Base-by-base conservation (phyloP, 2,329 filamentous ascomycete genomes). In the Aureobasidium sp. region DNA sequence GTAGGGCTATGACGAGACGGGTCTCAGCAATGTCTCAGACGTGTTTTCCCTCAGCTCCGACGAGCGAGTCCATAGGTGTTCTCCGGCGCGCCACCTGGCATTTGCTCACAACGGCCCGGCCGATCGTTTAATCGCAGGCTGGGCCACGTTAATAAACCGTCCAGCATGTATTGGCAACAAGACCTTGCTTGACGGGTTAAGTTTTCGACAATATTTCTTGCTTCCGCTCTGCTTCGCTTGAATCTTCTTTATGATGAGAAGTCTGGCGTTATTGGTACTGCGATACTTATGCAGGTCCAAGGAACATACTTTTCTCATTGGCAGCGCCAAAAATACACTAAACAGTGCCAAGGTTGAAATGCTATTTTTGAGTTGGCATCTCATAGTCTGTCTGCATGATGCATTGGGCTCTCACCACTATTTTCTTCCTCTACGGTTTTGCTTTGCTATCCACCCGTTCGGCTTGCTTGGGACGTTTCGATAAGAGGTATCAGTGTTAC, bases 301-400 rank as follows among this genome's bases (percentile, higher is more conserved):
- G 54, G 54, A 59, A 59, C 57, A 50, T 21, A 21, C 34, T 59
- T 59, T 45, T 10, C 13, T 30, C 50, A 5, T 36, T 30, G 32
- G n/a, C 37, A 41, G 30, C 36, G 25, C 45, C 27, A 30, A 48
- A 48, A 47, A 37, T 48, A 39, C 54, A 59, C 44, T 42, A 49
- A 36, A 36, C 45, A 14, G 11, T 34, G 44, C 57, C 57, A 59
- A 59, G 57, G 42, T 47, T 39, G 21, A 1, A 34, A 25, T 37
- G 29, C 57, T 59, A 59, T 21, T 59, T 59, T 59, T 50, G 45
- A 59, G 57, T 50, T 59, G 21, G 57, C 44, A 59, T 59, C 54
- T 50, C 36, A 42, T 59, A 59, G 54, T 59, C 44, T 59, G 42
- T 45, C 21, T 59, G 54, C 57, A 59, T 59, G 57, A 59, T 59